phyloP scores from a whole-genome alignment of 192 early-diverging fungal species.

The Spinellus fusiger region DNA sequence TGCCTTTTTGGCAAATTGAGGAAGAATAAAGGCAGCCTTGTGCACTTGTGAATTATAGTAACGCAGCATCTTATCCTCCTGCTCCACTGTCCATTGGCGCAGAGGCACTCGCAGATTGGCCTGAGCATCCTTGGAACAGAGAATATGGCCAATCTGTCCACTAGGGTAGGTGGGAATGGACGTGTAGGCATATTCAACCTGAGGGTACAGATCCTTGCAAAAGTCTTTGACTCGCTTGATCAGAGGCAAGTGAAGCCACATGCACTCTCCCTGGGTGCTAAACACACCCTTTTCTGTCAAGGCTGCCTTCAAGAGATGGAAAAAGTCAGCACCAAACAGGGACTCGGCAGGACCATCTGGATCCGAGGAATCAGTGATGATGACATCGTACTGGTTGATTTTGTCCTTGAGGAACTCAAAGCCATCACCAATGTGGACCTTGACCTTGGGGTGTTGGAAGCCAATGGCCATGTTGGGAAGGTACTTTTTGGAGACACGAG shows the following conservation, averaged over 20 bases:
- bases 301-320: conserved; percentile 88
- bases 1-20: conserved; percentile 77
- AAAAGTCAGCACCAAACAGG: conserved; percentile 90
- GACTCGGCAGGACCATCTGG: conserved; percentile 93
- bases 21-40: conserved; percentile 85
- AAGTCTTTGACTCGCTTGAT: conserved; percentile 86
- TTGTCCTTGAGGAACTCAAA: conserved; percentile 91
- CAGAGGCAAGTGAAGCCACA: conserved; percentile 93
- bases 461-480: conserved; percentile 91
- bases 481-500: conserved; percentile 87
- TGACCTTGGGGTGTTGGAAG: conserved; percentile 93
- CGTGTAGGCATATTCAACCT: conserved; percentile 90
- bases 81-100: conserved; percentile 67
- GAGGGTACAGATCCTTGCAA: conserved; percentile 79
- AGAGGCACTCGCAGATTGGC: conserved; percentile 72
- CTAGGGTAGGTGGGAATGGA: conserved; percentile 97
- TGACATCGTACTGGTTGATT: conserved; percentile 86
- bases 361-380: conserved; percentile 98
- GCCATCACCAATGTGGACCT: conserved; percentile 92
- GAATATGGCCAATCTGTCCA: conserved; percentile 94
- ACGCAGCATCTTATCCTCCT: conserved; percentile 75
- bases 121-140: conserved; percentile 82
- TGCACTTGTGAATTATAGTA: conserved; percentile 97
- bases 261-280: conserved; percentile 98
- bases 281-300: conserved; percentile 87